A percentile compares a stretch with the other conserved stretches of the same genome.
Conservation (phyloP, 129 eudicot species). For the Artemisia argyi region DNA sequence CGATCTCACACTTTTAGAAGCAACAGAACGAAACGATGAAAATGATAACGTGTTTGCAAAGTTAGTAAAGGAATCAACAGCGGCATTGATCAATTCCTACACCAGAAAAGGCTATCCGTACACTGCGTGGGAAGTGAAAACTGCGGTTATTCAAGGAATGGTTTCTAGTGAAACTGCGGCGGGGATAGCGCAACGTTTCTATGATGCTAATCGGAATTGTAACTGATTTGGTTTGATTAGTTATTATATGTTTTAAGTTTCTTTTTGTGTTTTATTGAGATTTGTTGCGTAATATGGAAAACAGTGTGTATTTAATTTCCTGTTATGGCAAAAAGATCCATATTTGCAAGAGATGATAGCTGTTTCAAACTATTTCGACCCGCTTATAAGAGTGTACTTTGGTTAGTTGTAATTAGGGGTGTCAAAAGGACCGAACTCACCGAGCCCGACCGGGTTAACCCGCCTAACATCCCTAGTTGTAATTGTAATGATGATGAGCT, state of each 20-base stretch:
- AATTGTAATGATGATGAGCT: too few relatives aligned
- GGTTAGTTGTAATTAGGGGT: too few relatives aligned
- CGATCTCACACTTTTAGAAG: slow-evolving; percentile 76
- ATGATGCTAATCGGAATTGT: slow-evolving; percentile 72
- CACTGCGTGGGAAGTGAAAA: slow-evolving; percentile 86
- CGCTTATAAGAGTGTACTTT: too few relatives aligned
- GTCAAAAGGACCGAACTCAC: too few relatives aligned
- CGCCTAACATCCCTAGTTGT: too few relatives aligned
- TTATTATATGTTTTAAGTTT: not conserved
- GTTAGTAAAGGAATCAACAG: slow-evolving; percentile 75
- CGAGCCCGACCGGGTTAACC: too few relatives aligned
- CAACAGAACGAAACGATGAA: slow-evolving; percentile 71
- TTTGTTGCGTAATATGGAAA: not conserved
- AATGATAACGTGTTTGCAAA: slow-evolving; percentile 54
- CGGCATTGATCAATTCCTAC: slow-evolving; percentile 82
- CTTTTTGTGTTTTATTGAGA: not conserved
- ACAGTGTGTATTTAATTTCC: too few relatives aligned
- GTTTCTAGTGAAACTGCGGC: slow-evolving; percentile 68
- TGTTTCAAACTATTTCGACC: too few relatives aligned
- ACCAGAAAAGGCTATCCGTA: slow-evolving; percentile 69
- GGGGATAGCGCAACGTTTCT: slow-evolving; percentile 54
- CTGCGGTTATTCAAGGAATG: slow-evolving; percentile 58
- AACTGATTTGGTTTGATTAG: slow-evolving; percentile 19
- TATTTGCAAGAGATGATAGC: too few relatives aligned
- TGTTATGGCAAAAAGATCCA: too few relatives aligned